Base-by-base conservation (phyloP, 768 basidiomycete species). In the Russula olivacea region DNA sequence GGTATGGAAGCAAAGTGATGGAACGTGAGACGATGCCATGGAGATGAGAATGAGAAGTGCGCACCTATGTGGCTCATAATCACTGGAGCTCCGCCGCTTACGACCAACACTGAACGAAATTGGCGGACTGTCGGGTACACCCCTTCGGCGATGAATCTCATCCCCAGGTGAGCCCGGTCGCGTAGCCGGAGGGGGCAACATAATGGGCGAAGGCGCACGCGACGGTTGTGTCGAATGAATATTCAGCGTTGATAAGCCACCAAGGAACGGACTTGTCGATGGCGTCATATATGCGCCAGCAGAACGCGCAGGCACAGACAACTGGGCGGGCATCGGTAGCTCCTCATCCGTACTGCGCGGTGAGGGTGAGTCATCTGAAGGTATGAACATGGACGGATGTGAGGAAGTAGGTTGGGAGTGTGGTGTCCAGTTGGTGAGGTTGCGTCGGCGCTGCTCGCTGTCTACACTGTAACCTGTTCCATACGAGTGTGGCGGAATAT, bases 211-310 rank as follows among this genome's bases (percentile, higher is more conserved):
- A 0, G 89, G 86, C 0, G 86, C 88, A 51, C 88, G 81, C 12
- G 85, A 87, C 0, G 85, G 83, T 56, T 81, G 81, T 3, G 86
- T 76, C 1, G 85, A 87, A 69, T 89, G 87, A 49, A 91, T 81
- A 68, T 89, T 86, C 61, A 92, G 80, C 7, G 86, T 86, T 58
- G 87, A 81, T 67, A 92, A 74, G 2, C 88, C 88, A 0, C 86
- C 89, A 23, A 92, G 81, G 79, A 92, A 91, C 0, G 89, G 89
- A 63, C 86, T 88, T 1, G 88, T 86, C 21, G 85, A 86, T 1
- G 89, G 89, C 0, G 89, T 90, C 55, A 68, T 69, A 68, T 72
- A 73, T 23, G 72, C 58, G 66, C 56, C 59, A 70, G 69, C 38
- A 69, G 61, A 2, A 63, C 62, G 63, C 76, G 70, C 51, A 74